Percentiles rank a stretch among this genome's conserved stretches.
These are phyloP conservation scores for Entomortierella parvispora DNA, from an alignment of 192 early-diverging fungal species.

Conservation along the genomic window DNA sequence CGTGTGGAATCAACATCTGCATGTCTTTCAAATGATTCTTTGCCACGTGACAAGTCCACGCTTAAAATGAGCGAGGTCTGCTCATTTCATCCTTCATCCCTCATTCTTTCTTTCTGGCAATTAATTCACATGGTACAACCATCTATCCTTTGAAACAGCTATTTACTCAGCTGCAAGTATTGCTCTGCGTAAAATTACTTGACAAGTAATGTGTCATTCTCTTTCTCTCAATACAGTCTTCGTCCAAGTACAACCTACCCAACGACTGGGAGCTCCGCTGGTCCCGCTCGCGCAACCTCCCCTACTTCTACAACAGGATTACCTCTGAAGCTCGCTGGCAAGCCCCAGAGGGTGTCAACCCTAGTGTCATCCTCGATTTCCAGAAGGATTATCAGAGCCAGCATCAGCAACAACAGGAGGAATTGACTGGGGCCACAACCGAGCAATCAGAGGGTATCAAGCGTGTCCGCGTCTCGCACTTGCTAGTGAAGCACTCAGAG, in stretches of 20 bases:
- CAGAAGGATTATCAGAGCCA: conserved; percentile 52
- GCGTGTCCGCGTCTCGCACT: conserved; percentile 84
- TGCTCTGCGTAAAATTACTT: too few species aligned
- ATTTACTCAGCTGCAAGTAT: too few species aligned
- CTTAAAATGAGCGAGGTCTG: too few species aligned
- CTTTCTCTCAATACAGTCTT: conserved; percentile 2
- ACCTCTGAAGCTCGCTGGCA: conserved; percentile 84
- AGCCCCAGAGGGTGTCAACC: conserved; percentile 63
- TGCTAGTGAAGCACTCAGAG: conserved; percentile 90
- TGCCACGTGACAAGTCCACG: too few species aligned
- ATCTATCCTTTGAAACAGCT: too few species aligned
- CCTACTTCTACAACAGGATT: conserved; percentile 83
- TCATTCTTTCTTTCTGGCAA: too few species aligned
- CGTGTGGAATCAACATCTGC: too few species aligned
- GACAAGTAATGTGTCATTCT: too few species aligned
- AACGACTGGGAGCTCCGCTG: conserved; percentile 76
- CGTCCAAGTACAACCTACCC: conserved; percentile 59
- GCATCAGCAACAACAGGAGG: conserved; percentile 15
- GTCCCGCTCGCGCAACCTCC: conserved; percentile 71
- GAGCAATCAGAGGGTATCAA: conserved; percentile 2
- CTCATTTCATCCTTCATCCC: too few species aligned
- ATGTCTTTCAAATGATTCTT: too few species aligned
- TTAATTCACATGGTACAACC: too few species aligned
- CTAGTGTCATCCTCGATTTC: conserved; percentile 27
- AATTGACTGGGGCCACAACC: neutral